A percentile compares a stretch with the other conserved stretches of the same genome.
Evolutionary conservation across 768 basidiomycete genomes (phyloP).

Genomic region (Lentinula lateritia): DNA sequence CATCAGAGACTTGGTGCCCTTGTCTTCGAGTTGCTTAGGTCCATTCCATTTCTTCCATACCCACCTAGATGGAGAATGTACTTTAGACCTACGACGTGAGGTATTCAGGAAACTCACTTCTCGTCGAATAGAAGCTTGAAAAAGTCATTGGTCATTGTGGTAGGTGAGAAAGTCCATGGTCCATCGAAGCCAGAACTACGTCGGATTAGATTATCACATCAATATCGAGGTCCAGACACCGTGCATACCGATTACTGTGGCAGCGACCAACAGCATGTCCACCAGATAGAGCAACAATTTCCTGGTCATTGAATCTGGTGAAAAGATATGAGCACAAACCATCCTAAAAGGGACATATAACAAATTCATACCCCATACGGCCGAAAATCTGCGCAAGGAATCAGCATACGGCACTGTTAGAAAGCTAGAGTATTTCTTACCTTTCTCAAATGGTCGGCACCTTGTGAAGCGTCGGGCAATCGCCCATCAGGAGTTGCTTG

Average conservation of each 20-base stretch:
- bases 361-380: slow-evolving; percentile 65
- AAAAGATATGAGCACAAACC: not conserved
- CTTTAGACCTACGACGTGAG: not conserved
- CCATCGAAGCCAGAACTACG: slow-evolving; percentile 74
- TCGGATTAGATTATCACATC: not conserved
- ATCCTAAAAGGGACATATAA: not conserved
- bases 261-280: slow-evolving; percentile 96
- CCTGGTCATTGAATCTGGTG: slow-evolving; percentile 82
- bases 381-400: slow-evolving; percentile 60
- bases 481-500: slow-evolving; percentile 84
- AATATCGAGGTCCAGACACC: not conserved
- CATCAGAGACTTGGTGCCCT: slow-evolving; percentile 84
- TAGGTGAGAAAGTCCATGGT: slow-evolving; percentile 95
- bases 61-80: slow-evolving; percentile 41
- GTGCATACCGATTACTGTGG: slow-evolving; percentile 66
- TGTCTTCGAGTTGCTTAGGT: slow-evolving; percentile 92
- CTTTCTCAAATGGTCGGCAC: slow-evolving; percentile 77
- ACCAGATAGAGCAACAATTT: slow-evolving; percentile 92
- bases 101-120: slow-evolving; percentile 40
- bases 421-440: slow-evolving; percentile 32
- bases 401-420: not conserved
- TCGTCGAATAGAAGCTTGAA: slow-evolving; percentile 84
- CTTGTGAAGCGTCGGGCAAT: slow-evolving; percentile 83
- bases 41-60: slow-evolving; percentile 95
- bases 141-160: slow-evolving; percentile 81